A percentile compares a stretch with the other conserved stretches of the same genome.
Conservation (phyloP, 106 monocot genomes). For the Allium fistulosum region DNA sequence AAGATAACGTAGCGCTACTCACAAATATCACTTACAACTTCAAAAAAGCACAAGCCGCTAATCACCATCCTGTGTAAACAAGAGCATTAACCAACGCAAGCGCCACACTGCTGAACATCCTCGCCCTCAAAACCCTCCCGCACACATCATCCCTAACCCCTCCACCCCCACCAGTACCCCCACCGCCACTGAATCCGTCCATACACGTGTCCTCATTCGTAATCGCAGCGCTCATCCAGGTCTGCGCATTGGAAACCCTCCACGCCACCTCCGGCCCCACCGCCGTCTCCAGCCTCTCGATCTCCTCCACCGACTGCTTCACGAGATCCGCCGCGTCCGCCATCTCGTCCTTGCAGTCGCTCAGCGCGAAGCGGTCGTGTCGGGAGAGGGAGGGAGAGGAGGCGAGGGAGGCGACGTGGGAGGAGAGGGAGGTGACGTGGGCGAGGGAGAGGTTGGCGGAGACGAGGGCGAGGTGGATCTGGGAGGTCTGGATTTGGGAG, state of each 20-base stretch:
- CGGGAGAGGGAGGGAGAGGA: neutral
- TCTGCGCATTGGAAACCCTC: slow-evolving; percentile 72
- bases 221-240: slow-evolving; percentile 85
- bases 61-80: neutral
- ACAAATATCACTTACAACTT: too few relatives aligned
- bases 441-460: neutral
- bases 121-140: slow-evolving; percentile 19
- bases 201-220: slow-evolving; percentile 74
- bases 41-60: too few relatives aligned
- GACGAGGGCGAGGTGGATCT: slow-evolving; percentile 7
- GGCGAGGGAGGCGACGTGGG: neutral
- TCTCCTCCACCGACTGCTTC: slow-evolving; percentile 23
- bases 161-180: neutral
- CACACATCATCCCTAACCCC: slow-evolving; percentile 22
- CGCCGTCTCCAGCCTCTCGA: slow-evolving; percentile 15
- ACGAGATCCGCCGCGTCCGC: slow-evolving; percentile 29
- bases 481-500: neutral
- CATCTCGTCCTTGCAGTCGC: slow-evolving; percentile 37
- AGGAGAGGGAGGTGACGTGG: slow-evolving; percentile 13
- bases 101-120: slow-evolving; percentile 51
- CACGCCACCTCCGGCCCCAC: slow-evolving; percentile 27
- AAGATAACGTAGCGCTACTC: too few relatives aligned
- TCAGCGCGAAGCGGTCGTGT: slow-evolving; percentile 15
- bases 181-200: slow-evolving; percentile 36
- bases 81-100: slow-evolving; percentile 68